Base-by-base conservation (phyloP, 202 grass and related monocot genomes). In the Panicum virgatum region DNA sequence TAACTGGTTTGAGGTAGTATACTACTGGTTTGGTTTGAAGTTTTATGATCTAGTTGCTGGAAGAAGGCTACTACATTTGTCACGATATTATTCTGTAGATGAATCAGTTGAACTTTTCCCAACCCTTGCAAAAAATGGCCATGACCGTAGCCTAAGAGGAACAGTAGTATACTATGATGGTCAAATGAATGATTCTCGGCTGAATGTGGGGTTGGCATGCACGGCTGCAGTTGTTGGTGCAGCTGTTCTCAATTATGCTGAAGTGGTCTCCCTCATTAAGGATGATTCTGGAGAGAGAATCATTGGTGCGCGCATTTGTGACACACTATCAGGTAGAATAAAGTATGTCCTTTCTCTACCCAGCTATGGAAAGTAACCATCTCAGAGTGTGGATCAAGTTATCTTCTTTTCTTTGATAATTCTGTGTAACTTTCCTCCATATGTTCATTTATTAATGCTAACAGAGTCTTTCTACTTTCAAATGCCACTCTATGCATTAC, bases 131-230 rank as follows among this genome's bases (percentile, higher is more conserved):
- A 89, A 65, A 61, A 91, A 87, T 77, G 77, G 83, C 26, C 74
- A 92, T 65, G 75, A 79, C 14, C 81, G 86, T 66, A 98, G 84
- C 85, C 82, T 98, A 53, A 94, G 91, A 88, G 96, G 96, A 63
- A 98, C 96, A 25, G 88, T 98, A 18, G 96, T 98, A 9, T 98
- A 98, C 73, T 98, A 95, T 78, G 96, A 98, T 78, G 96, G 96
- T 20, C 96, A 98, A 80, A 98, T 98, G 96, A 98, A 98, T 77
- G 90, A 98, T 47, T 91, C 86, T 57, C 84, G 96, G 73, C 57
- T 98, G 48, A 98, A 98, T 86, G 92, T 98, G 57, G 96, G 90
- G 36, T 74, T 98, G 26, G 95, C 96, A 76, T 98, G 96, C 80
- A 95, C 90, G 19, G 89, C 96, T 65, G 84, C 92, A 63, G 57